Percentiles rank a stretch among this genome's conserved stretches.
phyloP scores from a whole-genome alignment of 2,329 filamentous ascomycete genomes.

The Aspergillus intermedius region DNA sequence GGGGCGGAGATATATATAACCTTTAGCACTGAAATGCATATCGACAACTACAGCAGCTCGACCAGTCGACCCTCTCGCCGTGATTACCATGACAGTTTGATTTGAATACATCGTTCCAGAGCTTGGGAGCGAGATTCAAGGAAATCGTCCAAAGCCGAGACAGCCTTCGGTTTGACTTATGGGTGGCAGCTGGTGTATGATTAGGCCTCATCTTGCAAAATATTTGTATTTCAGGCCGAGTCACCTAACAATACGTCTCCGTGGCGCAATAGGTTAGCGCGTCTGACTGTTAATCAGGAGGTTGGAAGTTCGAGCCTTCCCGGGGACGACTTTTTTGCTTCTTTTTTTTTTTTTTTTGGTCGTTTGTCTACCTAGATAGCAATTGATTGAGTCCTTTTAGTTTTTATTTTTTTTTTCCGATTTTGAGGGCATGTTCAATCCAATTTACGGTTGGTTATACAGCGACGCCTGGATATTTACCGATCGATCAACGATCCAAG shows the following conservation, averaged over 20 bases:
- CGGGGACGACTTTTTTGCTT: neutral
- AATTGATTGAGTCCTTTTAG: neutral
- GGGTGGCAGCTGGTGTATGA: too few relatives aligned
- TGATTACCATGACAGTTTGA: too few relatives aligned
- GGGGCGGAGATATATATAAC: too few relatives aligned
- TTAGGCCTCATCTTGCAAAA: too few relatives aligned
- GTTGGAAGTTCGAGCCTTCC: neutral
- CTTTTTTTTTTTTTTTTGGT: neutral
- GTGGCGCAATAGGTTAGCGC: neutral
- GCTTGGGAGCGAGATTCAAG: too few relatives aligned
- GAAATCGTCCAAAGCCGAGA: too few relatives aligned
- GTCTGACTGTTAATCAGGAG: slow-evolving; percentile 1
- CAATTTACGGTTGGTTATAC: neutral
- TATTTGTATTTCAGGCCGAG: neutral
- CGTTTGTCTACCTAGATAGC: neutral
- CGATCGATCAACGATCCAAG: neutral
- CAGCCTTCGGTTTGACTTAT: too few relatives aligned
- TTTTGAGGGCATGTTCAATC: too few relatives aligned
- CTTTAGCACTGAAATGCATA: too few relatives aligned
- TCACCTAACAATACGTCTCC: neutral
- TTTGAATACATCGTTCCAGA: too few relatives aligned
- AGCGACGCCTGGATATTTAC: neutral
- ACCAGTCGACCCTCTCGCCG: too few relatives aligned
- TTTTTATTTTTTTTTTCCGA: neutral
- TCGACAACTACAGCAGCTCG: too few relatives aligned